These are phyloP conservation scores for Phytophthora capsici DNA, from an alignment of 352 stramenopile genomes.

Conservation along the genomic window DNA sequence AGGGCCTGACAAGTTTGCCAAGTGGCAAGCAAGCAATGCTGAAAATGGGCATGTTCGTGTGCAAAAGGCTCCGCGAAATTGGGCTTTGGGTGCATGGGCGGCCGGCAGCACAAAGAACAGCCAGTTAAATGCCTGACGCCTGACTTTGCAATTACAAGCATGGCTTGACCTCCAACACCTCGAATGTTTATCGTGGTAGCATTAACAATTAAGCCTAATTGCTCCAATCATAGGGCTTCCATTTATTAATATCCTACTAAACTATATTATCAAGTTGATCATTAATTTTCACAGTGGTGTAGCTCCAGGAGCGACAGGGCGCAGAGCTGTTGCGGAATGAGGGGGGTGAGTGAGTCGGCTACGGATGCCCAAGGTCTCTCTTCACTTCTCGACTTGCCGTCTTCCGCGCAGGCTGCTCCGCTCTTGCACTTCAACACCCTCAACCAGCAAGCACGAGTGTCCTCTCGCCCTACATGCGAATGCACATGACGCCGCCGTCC, in stretches of 20 bases:
- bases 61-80: conserved; percentile 8
- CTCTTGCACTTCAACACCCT: conserved; percentile 28
- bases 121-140: not conserved
- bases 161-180: conserved; percentile 1
- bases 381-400: conserved; percentile 34
- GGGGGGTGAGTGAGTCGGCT: conserved; percentile 16
- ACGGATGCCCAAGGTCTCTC: not conserved
- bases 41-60: conserved; percentile 13
- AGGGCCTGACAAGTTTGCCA: not conserved
- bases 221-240: no score
- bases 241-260: not conserved
- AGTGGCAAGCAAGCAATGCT: not conserved
- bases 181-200: no score
- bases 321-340: conserved; percentile 28
- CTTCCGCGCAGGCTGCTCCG: conserved; percentile 15
- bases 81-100: not conserved
- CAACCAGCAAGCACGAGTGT: conserved; percentile 9
- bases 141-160: conserved; percentile 1
- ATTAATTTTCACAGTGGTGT: conserved; percentile 1
- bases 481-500: conserved; percentile 41
- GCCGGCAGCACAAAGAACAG: not conserved
- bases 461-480: conserved; percentile 42
- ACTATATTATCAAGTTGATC: not conserved
- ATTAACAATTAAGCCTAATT: no score
- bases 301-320: conserved; percentile 30